These are phyloP conservation scores for Psilocybe cyanescens DNA, from an alignment of 768 basidiomycete genomes.

Conservation along the genomic window DNA sequence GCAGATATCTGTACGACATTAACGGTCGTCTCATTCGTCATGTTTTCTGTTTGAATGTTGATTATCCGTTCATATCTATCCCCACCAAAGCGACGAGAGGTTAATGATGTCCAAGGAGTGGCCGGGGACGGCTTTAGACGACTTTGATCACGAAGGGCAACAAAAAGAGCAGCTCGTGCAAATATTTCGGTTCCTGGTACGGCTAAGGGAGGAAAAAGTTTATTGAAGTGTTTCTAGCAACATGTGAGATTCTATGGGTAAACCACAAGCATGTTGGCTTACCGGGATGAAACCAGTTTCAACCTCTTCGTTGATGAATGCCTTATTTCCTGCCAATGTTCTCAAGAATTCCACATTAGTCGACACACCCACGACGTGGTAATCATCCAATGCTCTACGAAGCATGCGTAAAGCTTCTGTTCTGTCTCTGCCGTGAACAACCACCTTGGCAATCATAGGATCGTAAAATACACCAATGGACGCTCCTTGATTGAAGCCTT, in stretches of 20 bases:
- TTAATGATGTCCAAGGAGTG: conserved; percentile 71
- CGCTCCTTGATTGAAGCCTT: conserved; percentile 82
- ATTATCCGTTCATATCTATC: conserved; percentile 67
- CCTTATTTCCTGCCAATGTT: conserved; percentile 72
- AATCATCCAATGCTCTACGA: conserved; percentile 81
- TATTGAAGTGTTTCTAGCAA: conserved; percentile 78
- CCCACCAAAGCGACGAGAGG: conserved; percentile 80
- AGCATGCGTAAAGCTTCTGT: conserved; percentile 84
- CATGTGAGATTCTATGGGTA: neutral
- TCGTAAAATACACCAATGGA: conserved; percentile 90
- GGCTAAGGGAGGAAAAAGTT: conserved; percentile 73
- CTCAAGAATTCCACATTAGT: conserved; percentile 92
- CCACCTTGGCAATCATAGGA: conserved; percentile 91
- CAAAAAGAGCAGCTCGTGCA: conserved; percentile 80
- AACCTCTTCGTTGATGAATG: conserved; percentile 79
- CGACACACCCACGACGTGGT: conserved; percentile 87
- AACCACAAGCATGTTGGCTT: conserved; percentile 20
- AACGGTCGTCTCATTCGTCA: conserved; percentile 44
- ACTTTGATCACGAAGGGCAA: conserved; percentile 66
- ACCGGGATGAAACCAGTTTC: conserved; percentile 94
- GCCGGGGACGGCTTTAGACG: conserved; percentile 21
- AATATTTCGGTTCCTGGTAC: conserved; percentile 66
- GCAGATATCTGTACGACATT: conserved; percentile 39
- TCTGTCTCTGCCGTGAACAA: conserved; percentile 85
- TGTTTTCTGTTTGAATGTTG: conserved; percentile 61